Conservation (phyloP, 768 basidiomycete genomes). For the Tulasnella sp. region DNA sequence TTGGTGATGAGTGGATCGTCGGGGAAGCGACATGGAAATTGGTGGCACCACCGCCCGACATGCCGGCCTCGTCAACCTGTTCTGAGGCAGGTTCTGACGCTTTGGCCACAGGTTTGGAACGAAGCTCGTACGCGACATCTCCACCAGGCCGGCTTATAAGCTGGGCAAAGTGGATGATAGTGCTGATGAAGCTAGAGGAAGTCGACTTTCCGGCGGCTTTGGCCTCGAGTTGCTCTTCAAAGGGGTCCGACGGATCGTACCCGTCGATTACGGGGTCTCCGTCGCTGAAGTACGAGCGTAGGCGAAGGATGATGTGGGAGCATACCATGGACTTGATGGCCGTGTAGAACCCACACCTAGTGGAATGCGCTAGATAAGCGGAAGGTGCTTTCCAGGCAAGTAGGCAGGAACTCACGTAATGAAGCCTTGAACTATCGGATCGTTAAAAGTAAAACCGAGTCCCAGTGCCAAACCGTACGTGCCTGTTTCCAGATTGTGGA, state of each 20-base stretch:
- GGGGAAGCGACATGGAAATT: not conserved
- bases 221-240: not conserved
- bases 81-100: not conserved
- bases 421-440: not conserved
- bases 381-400: no score
- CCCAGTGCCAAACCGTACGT: not conserved
- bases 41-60: not conserved
- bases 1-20: not conserved
- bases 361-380: not conserved
- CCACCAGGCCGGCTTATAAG: not conserved
- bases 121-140: not conserved
- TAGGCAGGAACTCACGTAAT: not conserved
- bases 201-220: not conserved
- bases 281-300: slow-evolving; percentile 6
- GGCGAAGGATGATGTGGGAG: slow-evolving; percentile 17
- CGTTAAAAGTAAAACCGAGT: not conserved
- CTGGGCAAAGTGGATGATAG: not conserved
- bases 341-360: not conserved
- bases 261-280: slow-evolving; percentile 1
- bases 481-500: not conserved
- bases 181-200: not conserved
- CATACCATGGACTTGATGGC: slow-evolving; percentile 12
- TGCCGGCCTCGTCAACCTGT: not conserved
- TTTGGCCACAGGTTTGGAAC: not conserved
- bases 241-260: not conserved